Evolutionary conservation across 257 asterid genomes (phyloP), one percentile per base, ranked within the genome.

Genomic region (Ilex aquifolium): DNA sequence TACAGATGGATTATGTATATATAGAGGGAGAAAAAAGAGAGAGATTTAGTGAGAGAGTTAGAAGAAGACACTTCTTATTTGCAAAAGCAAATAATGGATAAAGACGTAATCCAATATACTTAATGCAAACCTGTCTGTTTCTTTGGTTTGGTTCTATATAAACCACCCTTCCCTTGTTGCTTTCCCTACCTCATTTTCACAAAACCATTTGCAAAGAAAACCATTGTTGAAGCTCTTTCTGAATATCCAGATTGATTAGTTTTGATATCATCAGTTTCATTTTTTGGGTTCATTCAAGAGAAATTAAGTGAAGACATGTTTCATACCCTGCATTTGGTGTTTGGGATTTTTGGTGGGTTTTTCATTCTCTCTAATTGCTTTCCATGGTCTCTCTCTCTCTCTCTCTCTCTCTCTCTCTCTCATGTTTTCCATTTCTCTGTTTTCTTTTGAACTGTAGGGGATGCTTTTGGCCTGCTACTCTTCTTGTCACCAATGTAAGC

Each of bases 401-500:
- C 14, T 53, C 30, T 53, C 9, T 17, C 2, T 21, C 15, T 17
- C 3, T n/a, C 3, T 4, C 2, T 0, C 14, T 53, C 30, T 53
- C 9, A 6, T 0, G 10, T 53, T 53, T 53, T 53, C 11, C 10
- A 2, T 53, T 53, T 14, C 42, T 36, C 8, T 36, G 8, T 36
- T 36, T 36, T 36, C 42, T 36, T 36, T 36, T 15, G 11, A 7
- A 7, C 14, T 7, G 54, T 77, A 87, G 95, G 95, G 56, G 85
- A 90, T 72, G 83, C 80, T 53, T 77, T 83, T 61, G 97, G 92
- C 12, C 76, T 90, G 72, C 87, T 85, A 56, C 82, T 90, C 69
- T 90, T 90, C 87, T 66, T 90, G 75, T 78, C 97, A 11, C 97
- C 97, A 32, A 57, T 75, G 97, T 90, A 74, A 80, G 95, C 63